Conservation (phyloP, 2,329 filamentous ascomycete species). For the Penicillium sp. region DNA sequence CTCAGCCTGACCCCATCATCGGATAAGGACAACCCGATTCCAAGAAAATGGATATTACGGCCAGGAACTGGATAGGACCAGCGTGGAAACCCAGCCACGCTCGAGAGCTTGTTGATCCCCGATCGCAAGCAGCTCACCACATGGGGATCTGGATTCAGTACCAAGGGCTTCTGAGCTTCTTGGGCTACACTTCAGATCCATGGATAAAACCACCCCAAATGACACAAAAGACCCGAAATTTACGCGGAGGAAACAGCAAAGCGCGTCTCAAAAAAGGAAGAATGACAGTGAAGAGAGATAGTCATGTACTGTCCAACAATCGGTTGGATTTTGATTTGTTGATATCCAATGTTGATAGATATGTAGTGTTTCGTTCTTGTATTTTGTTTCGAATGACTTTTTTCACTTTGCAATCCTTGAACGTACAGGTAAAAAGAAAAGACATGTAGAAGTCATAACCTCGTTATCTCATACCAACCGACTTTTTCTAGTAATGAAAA, state of each 20-base stretch:
- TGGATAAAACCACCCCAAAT: not conserved
- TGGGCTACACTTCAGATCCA: not conserved
- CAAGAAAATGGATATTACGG: not conserved
- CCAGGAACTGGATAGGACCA: conserved; percentile 6
- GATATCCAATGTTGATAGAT: not conserved
- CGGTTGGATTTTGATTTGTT: conserved; percentile 4
- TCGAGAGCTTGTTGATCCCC: not conserved
- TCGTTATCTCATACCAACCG: conserved; percentile 2
- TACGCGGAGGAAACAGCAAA: conserved; percentile 5
- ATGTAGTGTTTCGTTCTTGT: not conserved
- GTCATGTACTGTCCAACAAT: not conserved
- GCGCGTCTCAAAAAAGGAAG: conserved; percentile 5
- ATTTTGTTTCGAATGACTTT: not conserved
- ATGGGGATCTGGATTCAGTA: not conserved
- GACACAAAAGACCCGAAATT: conserved; percentile 3
- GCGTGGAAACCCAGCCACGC: conserved; percentile 1
- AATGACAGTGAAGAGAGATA: conserved; percentile 2
- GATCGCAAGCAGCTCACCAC: not conserved
- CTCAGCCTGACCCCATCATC: not conserved
- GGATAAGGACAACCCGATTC: not conserved
- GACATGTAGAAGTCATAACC: not conserved
- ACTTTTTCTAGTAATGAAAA: not conserved
- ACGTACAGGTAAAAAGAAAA: not conserved
- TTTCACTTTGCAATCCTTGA: not conserved
- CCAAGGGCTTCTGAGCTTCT: not conserved